Percentiles rank a stretch among this genome's conserved stretches.
These are phyloP conservation scores for Colletotrichum lentis DNA, from an alignment of 2,329 filamentous ascomycete genomes.

Conservation along the genomic window DNA sequence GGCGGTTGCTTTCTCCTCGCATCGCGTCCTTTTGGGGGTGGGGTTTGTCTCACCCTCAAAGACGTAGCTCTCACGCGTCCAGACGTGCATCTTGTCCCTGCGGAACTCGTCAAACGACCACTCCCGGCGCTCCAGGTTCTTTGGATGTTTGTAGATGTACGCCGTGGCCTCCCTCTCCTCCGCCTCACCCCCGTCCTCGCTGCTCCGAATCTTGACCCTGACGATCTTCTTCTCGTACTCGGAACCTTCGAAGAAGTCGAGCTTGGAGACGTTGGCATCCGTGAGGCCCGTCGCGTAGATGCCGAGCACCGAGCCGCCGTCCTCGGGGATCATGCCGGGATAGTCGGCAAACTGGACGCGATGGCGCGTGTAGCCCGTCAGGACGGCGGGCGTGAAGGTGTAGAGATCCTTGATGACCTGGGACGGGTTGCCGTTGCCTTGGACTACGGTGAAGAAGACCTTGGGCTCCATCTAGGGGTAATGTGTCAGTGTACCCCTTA, in stretches of 20 bases:
- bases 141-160: conserved; percentile 68
- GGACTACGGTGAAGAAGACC: conserved; percentile 86
- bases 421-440: conserved; percentile 62
- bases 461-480: conserved; percentile 75
- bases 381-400: conserved; percentile 75
- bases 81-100: conserved; percentile 70
- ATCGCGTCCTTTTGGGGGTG: neutral
- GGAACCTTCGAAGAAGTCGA: conserved; percentile 83
- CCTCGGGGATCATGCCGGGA: conserved; percentile 74
- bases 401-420: conserved; percentile 63
- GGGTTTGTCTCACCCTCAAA: conserved; percentile 51
- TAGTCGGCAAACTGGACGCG: conserved; percentile 78
- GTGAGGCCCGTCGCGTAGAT: conserved; percentile 82
- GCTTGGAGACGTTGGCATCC: conserved; percentile 73
- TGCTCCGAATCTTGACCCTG: conserved; percentile 56
- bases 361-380: conserved; percentile 75
- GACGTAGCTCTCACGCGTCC: conserved; percentile 61
- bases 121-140: conserved; percentile 72
- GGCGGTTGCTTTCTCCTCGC: neutral
- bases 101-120: conserved; percentile 92
- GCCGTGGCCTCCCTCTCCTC: conserved; percentile 63
- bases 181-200: conserved; percentile 48
- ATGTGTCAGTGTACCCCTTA: conserved; percentile 39
- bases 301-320: conserved; percentile 71
- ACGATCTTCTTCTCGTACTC: conserved; percentile 72